These are phyloP conservation scores for Avena eriantha DNA, from an alignment of 176 grass and related monocot genomes.

Conservation along the genomic window DNA sequence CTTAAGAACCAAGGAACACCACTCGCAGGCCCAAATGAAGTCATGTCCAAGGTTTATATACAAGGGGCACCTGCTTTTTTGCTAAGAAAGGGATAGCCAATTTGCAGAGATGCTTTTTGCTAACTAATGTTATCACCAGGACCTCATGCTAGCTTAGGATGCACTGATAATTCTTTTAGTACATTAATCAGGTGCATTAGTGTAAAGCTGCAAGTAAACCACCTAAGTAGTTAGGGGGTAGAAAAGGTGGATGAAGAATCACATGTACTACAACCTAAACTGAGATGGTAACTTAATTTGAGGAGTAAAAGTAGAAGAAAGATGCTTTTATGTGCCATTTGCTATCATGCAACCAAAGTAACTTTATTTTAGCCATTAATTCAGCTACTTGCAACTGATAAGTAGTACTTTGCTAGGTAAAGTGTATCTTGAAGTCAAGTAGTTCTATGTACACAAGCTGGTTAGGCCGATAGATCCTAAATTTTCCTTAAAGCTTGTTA, in stretches of 20 bases:
- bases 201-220: conserved; percentile 35
- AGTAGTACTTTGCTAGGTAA: not conserved
- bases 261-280: not conserved
- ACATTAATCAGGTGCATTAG: conserved; percentile 45
- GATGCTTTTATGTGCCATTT: conserved; percentile 21
- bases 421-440: conserved; percentile 8
- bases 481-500: not conserved
- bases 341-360: conserved; percentile 26
- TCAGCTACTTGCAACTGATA: conserved; percentile 16
- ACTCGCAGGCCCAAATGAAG: conserved; percentile 37
- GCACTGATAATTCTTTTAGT: conserved; percentile 52
- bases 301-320: conserved; percentile 38
- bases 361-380: conserved; percentile 5
- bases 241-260: conserved; percentile 10
- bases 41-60: conserved; percentile 36
- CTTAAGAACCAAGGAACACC: conserved; percentile 30
- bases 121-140: conserved; percentile 54
- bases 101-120: conserved; percentile 47
- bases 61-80: conserved; percentile 32
- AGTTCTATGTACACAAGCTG: not conserved
- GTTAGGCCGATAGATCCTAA: not conserved
- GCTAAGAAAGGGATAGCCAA: conserved; percentile 37
- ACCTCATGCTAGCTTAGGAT: conserved; percentile 48
- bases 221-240: conserved; percentile 19
- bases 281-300: conserved; percentile 39